These are phyloP conservation scores for Pelargonium nanum DNA, from an alignment of 345 rosid species.

Conservation along the genomic window DNA sequence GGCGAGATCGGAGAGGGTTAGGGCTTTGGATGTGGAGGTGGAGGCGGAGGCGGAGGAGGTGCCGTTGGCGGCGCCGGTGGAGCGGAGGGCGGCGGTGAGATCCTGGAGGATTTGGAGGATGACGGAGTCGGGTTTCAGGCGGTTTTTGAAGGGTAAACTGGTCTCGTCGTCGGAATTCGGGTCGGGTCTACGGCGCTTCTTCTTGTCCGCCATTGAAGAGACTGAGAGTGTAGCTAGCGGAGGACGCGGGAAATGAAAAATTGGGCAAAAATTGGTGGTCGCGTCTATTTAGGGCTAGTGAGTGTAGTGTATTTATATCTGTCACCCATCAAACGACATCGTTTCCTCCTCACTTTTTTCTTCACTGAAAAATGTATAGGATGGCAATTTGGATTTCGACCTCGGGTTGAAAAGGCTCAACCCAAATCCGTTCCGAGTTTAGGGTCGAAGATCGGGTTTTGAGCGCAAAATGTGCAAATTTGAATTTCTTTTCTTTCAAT, in stretches of 20 bases:
- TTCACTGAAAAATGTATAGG: too few species aligned
- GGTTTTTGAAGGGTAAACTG: constrained; percentile 59
- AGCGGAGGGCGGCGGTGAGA: constrained; percentile 19
- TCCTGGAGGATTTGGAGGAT: constrained; percentile 48
- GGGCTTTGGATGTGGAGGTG: constrained; percentile 46
- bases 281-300: background rate
- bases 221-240: background rate
- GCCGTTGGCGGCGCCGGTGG: constrained; percentile 23
- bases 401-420: too few species aligned
- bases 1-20: constrained; percentile 68
- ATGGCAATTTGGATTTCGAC: too few species aligned
- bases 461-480: too few species aligned
- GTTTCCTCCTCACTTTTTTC: constrained; percentile 1
- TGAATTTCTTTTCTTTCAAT: too few species aligned
- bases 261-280: background rate
- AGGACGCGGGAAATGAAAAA: background rate
- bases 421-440: too few species aligned
- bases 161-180: constrained; percentile 25
- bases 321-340: constrained; percentile 3
- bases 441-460: too few species aligned
- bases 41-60: constrained; percentile 28
- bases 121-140: constrained; percentile 47
- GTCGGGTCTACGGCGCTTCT: constrained; percentile 65
- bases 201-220: constrained; percentile 37
- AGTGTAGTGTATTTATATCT: background rate